A percentile compares a stretch with the other conserved stretches of the same genome.
phyloP scores from a whole-genome alignment of 1,284 basidiomycete species.

The Sutorius eximius region DNA sequence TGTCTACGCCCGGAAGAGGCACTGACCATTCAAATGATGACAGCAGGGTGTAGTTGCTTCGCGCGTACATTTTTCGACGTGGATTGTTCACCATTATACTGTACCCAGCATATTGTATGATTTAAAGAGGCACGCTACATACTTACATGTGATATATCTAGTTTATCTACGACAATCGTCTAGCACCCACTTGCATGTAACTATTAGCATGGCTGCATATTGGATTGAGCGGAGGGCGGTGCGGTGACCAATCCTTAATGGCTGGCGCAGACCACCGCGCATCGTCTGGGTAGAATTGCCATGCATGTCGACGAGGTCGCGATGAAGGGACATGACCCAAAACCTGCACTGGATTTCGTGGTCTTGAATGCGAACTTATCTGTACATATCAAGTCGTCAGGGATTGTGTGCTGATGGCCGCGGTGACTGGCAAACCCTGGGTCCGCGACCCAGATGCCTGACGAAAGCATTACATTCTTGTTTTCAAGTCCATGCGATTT shows the following conservation, averaged over 20 bases:
- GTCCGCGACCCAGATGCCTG: neutral
- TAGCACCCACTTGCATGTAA: neutral
- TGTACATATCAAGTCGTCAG: neutral
- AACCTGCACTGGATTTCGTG: neutral
- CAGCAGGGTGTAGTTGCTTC: neutral
- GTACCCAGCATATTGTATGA: conserved; percentile 23
- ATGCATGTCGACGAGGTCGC: too few species aligned
- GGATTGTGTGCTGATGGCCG: neutral
- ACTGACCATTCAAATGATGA: conserved; percentile 13
- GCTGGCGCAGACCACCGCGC: neutral
- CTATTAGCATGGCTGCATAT: too few species aligned
- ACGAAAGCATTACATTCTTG: neutral
- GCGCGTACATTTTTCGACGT: neutral
- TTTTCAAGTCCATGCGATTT: too few species aligned
- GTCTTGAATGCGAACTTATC: too few species aligned
- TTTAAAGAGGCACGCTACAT: conserved; percentile 12
- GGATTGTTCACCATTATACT: conserved; percentile 19
- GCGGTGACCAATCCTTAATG: neutral
- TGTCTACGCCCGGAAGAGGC: conserved; percentile 58
- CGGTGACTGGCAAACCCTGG: neutral
- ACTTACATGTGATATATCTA: conserved; percentile 4
- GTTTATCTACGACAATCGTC: conserved; percentile 1
- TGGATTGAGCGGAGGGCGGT: neutral
- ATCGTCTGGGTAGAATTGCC: neutral
- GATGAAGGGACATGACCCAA: neutral